Evolutionary conservation across 148 eudicot genomes (phyloP).

Genomic region (Spergularia bocconei): DNA sequence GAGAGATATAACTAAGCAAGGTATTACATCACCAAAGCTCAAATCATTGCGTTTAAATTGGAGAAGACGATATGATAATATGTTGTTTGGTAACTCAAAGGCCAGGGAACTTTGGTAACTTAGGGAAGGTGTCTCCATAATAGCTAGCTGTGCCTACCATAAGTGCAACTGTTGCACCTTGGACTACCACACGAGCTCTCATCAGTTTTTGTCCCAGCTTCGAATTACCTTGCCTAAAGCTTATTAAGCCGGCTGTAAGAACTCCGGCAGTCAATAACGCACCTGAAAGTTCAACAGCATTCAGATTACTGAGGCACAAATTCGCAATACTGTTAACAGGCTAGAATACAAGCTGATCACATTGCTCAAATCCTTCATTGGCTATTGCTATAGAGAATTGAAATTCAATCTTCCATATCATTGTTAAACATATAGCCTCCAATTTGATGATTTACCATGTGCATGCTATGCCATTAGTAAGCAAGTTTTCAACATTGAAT

Average conservation of each 20-base stretch:
- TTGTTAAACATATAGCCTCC: no score
- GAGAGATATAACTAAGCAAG: not conserved
- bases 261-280: conserved; percentile 86
- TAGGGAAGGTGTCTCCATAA: conserved; percentile 66
- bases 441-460: no score
- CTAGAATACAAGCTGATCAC: no score
- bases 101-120: conserved; percentile 42
- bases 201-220: conserved; percentile 78
- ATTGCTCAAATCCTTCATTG: no score
- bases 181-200: conserved; percentile 90
- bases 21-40: not conserved
- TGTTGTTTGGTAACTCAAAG: conserved; percentile 2
- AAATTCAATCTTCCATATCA: not conserved
- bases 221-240: conserved; percentile 81
- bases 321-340: no score
- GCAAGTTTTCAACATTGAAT: no score
- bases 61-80: not conserved
- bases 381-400: not conserved
- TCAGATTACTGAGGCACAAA: not conserved
- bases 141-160: conserved; percentile 85
- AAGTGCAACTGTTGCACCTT: conserved; percentile 92
- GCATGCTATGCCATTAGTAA: no score
- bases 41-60: not conserved
- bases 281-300: conserved; percentile 40
- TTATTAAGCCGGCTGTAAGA: conserved; percentile 81